phyloP scores from a whole-genome alignment of 73 alveolate genomes.

The Uronychia binucleata region DNA sequence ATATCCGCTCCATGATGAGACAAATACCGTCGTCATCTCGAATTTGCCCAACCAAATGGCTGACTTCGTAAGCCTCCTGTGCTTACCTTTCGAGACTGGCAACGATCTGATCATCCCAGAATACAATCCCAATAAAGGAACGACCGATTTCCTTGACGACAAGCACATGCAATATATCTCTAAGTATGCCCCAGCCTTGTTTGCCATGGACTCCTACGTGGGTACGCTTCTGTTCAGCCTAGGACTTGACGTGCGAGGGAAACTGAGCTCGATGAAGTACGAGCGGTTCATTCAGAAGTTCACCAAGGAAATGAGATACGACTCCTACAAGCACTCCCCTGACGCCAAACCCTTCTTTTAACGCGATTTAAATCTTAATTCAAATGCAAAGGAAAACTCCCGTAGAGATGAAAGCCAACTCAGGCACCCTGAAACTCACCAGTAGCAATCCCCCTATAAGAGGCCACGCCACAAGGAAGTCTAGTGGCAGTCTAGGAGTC shows the following conservation, averaged over 20 bases:
- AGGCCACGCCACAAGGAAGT: background rate
- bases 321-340: constrained; percentile 25
- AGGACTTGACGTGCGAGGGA: constrained; percentile 16
- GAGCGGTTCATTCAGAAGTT: constrained; percentile 15
- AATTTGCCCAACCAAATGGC: constrained; percentile 22
- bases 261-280: constrained; percentile 10
- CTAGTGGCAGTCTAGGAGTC: background rate
- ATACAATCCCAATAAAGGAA: constrained; percentile 43
- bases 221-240: background rate
- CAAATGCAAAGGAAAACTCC: background rate
- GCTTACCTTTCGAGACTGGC: background rate
- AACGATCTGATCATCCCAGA: constrained; percentile 51
- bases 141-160: constrained; percentile 62
- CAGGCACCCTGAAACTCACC: background rate
- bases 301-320: constrained; percentile 27
- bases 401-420: background rate
- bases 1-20: constrained; percentile 53
- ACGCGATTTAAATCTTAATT: background rate
- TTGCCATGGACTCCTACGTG: constrained; percentile 18
- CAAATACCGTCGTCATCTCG: constrained; percentile 40
- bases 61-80: constrained; percentile 6
- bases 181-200: constrained; percentile 6
- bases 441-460: background rate
- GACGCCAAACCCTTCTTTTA: constrained; percentile 19
- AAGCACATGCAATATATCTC: constrained; percentile 31